A percentile compares a stretch with the other conserved stretches of the same genome.
Conservation (phyloP, 2,329 filamentous ascomycete genomes). For the Cordyceps javanica region DNA sequence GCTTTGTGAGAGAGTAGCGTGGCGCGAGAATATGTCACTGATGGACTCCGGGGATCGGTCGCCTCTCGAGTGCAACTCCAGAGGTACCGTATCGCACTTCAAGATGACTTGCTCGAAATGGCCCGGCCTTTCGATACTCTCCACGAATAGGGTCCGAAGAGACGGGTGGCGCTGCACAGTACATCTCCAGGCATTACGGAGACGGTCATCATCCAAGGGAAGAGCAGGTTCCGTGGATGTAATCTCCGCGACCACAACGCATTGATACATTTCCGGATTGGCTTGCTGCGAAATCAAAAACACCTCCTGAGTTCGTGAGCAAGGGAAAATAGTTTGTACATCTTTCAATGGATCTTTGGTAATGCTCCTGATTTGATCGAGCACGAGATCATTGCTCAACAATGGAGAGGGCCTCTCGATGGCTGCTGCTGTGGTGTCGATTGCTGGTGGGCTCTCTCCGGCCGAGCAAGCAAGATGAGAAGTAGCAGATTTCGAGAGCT, state of each 20-base stretch:
- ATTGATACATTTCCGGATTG: background rate
- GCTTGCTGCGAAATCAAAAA: background rate
- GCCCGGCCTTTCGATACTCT: constrained; percentile 6
- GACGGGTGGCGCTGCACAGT: constrained; percentile 1
- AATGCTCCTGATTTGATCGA: background rate
- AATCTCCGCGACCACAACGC: background rate
- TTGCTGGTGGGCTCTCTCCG: background rate
- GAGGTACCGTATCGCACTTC: background rate
- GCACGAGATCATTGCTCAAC: background rate
- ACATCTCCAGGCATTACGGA: background rate
- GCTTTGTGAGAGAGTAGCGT: background rate
- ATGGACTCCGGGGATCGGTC: background rate
- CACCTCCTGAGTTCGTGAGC: background rate
- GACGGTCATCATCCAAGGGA: background rate
- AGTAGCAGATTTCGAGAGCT: background rate
- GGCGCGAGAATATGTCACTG: background rate
- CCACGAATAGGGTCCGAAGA: constrained; percentile 6
- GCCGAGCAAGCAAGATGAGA: background rate
- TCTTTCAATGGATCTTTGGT: background rate
- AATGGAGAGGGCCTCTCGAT: background rate
- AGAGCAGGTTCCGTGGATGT: background rate
- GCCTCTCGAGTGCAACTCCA: background rate
- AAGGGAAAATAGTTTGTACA: background rate
- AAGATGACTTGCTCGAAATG: constrained; percentile 10
- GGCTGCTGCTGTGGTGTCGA: background rate